Percentiles rank a stretch among this genome's conserved stretches.
Evolutionary conservation across 306 rosid species (phyloP).

Genomic region (Heteromeles arbutifolia): DNA sequence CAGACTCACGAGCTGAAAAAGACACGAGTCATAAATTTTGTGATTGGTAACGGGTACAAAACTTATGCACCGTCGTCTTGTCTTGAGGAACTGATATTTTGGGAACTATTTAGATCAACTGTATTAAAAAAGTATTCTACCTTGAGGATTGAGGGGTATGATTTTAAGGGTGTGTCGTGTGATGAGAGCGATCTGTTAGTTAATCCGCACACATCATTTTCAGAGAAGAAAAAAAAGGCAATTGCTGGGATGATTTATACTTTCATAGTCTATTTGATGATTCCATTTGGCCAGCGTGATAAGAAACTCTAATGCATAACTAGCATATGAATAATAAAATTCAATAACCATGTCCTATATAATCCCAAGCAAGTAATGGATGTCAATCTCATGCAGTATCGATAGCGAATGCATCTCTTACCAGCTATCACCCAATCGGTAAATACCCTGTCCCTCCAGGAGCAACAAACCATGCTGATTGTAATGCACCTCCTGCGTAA

Average conservation of each 20-base stretch:
- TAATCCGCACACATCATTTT: not conserved
- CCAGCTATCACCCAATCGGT: slow-evolving; percentile 91
- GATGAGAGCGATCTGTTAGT: not conserved
- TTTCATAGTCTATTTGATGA: not conserved
- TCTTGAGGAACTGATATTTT: not conserved
- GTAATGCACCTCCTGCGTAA: slow-evolving; percentile 86
- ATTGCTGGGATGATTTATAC: not conserved
- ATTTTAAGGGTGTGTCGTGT: not conserved
- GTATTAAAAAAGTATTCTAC: not conserved
- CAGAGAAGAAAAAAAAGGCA: not conserved
- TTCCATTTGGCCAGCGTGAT: not conserved
- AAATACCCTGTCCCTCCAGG: slow-evolving; percentile 90
- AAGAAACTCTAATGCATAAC: not conserved
- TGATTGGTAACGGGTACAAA: not conserved
- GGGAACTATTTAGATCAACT: not conserved
- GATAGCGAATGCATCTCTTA: slow-evolving; percentile 28
- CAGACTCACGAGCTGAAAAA: not conserved
- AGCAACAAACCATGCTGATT: slow-evolving; percentile 93
- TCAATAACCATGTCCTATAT: not conserved
- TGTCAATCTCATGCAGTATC: not conserved
- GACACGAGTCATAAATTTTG: not conserved
- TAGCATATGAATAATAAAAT: not conserved
- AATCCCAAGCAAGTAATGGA: not conserved
- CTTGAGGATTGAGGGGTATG: not conserved
- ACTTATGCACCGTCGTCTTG: not conserved